Conservation (phyloP, 805 yeast genomes). For the Danielia reshetovae region DNA sequence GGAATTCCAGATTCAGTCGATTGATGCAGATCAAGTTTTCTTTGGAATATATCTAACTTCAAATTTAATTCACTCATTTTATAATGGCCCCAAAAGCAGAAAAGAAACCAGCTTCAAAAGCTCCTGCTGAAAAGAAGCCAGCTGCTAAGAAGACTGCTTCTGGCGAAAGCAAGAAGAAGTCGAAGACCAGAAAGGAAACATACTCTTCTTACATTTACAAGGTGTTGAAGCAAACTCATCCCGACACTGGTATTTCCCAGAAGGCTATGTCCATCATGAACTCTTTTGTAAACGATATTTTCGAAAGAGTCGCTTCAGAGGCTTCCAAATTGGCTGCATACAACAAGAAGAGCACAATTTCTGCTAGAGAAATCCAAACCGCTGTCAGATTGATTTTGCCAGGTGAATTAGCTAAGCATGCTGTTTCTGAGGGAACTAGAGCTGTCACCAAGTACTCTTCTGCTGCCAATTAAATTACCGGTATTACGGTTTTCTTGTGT, state of each 20-base stretch:
- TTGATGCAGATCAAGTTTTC: neutral
- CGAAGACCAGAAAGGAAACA: conserved; percentile 96
- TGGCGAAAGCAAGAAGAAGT: conserved; percentile 82
- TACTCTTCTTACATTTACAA: conserved; percentile 98
- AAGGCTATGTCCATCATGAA: conserved; percentile 98
- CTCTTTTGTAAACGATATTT: conserved; percentile 96
- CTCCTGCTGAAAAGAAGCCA: conserved; percentile 95
- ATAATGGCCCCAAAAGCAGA: conserved; percentile 44
- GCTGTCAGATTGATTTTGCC: conserved; percentile 98
- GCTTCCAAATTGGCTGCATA: conserved; percentile 98
- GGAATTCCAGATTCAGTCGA: neutral
- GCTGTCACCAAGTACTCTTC: conserved; percentile 96
- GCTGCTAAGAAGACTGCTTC: conserved; percentile 84
- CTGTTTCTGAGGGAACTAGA: conserved; percentile 98
- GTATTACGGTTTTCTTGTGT: neutral
- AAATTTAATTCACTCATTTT: neutral
- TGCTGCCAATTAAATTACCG: conserved; percentile 32
- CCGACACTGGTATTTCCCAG: conserved; percentile 99
- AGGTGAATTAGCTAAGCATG: conserved; percentile 98
- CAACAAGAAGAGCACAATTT: conserved; percentile 96
- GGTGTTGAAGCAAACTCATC: conserved; percentile 98
- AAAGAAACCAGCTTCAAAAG: conserved; percentile 88
- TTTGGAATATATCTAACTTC: neutral
- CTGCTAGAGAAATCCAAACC: conserved; percentile 96
- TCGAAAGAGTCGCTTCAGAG: conserved; percentile 96